These are phyloP conservation scores for Inosperma sp. DNA, from an alignment of 768 basidiomycete genomes.

Conservation along the genomic window DNA sequence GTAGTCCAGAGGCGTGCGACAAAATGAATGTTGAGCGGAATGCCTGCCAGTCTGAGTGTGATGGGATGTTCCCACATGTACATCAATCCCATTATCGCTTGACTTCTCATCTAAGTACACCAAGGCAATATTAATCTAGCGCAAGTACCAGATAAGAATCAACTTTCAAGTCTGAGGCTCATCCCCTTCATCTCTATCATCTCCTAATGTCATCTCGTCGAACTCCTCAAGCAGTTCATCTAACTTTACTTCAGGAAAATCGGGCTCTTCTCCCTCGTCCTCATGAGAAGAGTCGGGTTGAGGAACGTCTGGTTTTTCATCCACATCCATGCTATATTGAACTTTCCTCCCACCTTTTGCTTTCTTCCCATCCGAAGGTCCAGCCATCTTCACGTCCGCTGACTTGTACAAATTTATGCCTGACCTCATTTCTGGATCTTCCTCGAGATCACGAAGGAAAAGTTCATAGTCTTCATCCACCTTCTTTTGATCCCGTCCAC, in stretches of 20 bases:
- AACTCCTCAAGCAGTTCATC: constrained; percentile 89
- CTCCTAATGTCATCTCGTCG: constrained; percentile 80
- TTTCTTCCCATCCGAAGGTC: constrained; percentile 32
- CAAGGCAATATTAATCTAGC: too few relatives aligned
- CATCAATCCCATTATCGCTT: too few relatives aligned
- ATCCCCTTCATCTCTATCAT: constrained; percentile 26
- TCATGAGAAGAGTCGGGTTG: constrained; percentile 32
- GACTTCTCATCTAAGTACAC: too few relatives aligned
- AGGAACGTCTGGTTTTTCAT: constrained; percentile 36
- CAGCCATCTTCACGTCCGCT: constrained; percentile 48
- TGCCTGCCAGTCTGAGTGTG: too few relatives aligned
- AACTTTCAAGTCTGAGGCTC: too few relatives aligned
- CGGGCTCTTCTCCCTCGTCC: constrained; percentile 65
- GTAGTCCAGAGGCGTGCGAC: too few relatives aligned
- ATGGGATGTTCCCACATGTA: too few relatives aligned
- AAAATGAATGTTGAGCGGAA: too few relatives aligned
- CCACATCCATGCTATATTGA: constrained; percentile 68
- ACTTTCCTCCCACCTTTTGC: constrained; percentile 25
- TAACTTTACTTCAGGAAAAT: constrained; percentile 84
- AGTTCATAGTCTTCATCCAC: constrained; percentile 96
- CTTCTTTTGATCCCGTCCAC: constrained; percentile 85
- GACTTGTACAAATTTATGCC: constrained; percentile 86
- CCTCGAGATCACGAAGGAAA: constrained; percentile 91
- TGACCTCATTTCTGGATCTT: constrained; percentile 86
- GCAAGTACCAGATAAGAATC: too few relatives aligned